Conservation (phyloP, 2,329 filamentous ascomycete genomes). For the Fusarium veterinarium region DNA sequence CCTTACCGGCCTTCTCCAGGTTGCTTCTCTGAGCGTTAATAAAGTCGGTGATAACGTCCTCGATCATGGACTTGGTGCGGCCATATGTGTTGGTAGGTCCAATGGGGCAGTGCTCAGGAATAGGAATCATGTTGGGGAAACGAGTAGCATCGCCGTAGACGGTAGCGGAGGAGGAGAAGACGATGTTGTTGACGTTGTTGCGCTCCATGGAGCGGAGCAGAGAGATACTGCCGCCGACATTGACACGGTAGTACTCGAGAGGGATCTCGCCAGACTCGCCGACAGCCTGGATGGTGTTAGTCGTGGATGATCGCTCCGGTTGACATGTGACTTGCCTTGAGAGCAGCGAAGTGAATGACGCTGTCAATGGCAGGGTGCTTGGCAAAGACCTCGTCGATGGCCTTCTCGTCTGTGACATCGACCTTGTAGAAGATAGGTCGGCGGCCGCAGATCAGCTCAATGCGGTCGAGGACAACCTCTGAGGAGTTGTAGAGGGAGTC, state of each 20-base stretch:
- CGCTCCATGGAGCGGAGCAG: conserved; percentile 88
- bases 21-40: conserved; percentile 89
- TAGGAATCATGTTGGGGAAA: conserved; percentile 98
- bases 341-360: conserved; percentile 97
- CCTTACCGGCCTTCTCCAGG: conserved; percentile 81
- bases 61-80: conserved; percentile 93
- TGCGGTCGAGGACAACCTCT: conserved; percentile 89
- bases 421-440: conserved; percentile 85
- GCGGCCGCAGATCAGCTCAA: conserved; percentile 92
- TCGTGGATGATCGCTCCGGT: background rate
- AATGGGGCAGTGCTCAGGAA: conserved; percentile 95
- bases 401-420: conserved; percentile 88
- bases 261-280: conserved; percentile 95
- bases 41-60: conserved; percentile 91
- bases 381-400: conserved; percentile 86
- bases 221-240: conserved; percentile 90
- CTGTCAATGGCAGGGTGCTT: conserved; percentile 95
- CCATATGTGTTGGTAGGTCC: conserved; percentile 98
- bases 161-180: conserved; percentile 98
- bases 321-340: conserved; percentile 74
- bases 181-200: conserved; percentile 94
- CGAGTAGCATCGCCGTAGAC: conserved; percentile 98
- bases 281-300: conserved; percentile 74
- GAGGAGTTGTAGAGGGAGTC: conserved; percentile 99
- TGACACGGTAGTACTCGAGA: conserved; percentile 97